Base-by-base conservation (phyloP, 768 basidiomycete genomes). In the Leccinum obscurum region DNA sequence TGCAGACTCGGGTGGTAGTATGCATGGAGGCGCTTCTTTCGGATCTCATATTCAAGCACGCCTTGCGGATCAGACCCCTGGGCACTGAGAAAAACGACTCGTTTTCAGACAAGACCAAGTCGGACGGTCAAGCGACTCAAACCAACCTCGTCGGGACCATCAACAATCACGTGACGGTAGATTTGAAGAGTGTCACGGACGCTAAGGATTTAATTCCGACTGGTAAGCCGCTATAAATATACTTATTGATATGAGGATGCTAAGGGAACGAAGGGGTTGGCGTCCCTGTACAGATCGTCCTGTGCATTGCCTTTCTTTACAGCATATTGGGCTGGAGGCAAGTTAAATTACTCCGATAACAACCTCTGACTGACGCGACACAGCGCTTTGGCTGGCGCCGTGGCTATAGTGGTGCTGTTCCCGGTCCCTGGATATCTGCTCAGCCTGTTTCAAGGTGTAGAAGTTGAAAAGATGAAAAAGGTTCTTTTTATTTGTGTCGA, bases 121-220 rank as follows among this genome's bases (percentile, higher is more conserved):
- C 30, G 20, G 53, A n/a, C 15, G 70, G 71, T 53, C 67, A 72
- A n/a, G 73, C 41, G n/a, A 44, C 20, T 46, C 44, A 46, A 13
- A 46, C 73, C 7, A 85, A 87, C 67, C 72, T 90, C n/a, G 81
- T 85, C 28, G 90, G 91, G 13, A 88, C 84, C 68, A 86, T 92
- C 68, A 92, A 88, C 70, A 92, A 90, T 56, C 73, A 91, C 7
- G 81, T 90, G 41, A 85, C 89, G 6, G 85, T 86, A 32, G 68
- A 60, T 56, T 34, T 52, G 54, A 56, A 44, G 30, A 65, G 35
- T 41, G 24, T 66, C 6, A 65, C 56, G 6, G 63, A 59, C 34
- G 61, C 54, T 13, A 57, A 61, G 46, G 61, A 70, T 52, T 56
- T 64, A 26, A 52, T 70, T 50, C 39, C 46, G 1, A 30, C 28